Conservation (phyloP, 495 filamentous ascomycete genomes). For the Sordaria brevicollis region DNA sequence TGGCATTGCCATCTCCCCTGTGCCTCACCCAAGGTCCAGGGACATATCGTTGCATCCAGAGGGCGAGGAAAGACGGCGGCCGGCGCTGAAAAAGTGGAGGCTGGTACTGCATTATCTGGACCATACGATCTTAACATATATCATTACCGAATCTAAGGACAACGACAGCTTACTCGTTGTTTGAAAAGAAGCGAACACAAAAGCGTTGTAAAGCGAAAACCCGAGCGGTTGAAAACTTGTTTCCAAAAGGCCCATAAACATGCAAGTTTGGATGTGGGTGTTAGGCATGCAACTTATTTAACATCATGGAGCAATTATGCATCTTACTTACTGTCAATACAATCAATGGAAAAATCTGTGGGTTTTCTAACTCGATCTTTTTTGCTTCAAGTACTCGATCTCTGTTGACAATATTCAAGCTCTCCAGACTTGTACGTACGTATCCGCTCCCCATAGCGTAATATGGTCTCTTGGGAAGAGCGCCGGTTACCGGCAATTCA, state of each 20-base stretch:
- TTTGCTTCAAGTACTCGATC: not conserved
- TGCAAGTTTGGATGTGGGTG: not conserved
- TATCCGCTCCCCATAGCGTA: not conserved
- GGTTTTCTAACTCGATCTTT: not conserved
- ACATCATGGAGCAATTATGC: not conserved
- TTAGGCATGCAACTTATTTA: not conserved
- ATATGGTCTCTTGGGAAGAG: not conserved
- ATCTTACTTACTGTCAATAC: not conserved
- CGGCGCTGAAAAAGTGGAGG: constrained; percentile 44
- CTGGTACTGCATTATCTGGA: constrained; percentile 68
- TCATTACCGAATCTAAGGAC: constrained; percentile 37
- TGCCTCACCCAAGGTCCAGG: constrained; percentile 42
- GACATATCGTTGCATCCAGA: constrained; percentile 11
- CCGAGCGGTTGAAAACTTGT: not conserved
- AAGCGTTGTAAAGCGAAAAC: not conserved
- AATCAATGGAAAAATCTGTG: not conserved
- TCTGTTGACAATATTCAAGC: not conserved
- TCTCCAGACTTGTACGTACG: not conserved
- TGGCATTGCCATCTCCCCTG: constrained; percentile 32
- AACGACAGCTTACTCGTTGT: constrained; percentile 18
- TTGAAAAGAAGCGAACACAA: not conserved
- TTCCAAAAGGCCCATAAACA: not conserved
- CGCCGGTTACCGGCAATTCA: not conserved
- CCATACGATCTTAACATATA: constrained; percentile 72
- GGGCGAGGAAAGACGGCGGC: constrained; percentile 18